These are phyloP conservation scores for Piper betle DNA, from an alignment of 164 flowering plant species.

Conservation along the genomic window DNA sequence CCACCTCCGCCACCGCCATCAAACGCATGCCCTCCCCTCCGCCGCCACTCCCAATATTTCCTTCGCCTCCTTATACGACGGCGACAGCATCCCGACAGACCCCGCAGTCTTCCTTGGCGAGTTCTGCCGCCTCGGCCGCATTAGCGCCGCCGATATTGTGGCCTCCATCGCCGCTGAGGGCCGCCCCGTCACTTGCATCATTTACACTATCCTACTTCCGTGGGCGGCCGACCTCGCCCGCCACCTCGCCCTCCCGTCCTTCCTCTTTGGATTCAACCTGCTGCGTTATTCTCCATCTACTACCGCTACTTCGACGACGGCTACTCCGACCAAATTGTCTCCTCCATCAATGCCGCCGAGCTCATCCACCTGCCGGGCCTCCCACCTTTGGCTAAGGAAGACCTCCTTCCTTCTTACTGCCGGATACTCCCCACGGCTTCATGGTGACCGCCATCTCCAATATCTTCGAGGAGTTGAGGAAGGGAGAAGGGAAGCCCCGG, in stretches of 20 bases:
- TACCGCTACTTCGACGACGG: slow-evolving; percentile 28
- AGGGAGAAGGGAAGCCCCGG: slow-evolving; percentile 6
- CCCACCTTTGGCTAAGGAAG: slow-evolving; percentile 15
- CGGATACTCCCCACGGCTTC: neutral
- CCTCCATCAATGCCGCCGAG: neutral
- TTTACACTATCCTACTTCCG: slow-evolving; percentile 27
- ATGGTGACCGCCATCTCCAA: slow-evolving; percentile 1
- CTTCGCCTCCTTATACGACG: slow-evolving; percentile 34
- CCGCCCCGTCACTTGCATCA: slow-evolving; percentile 21
- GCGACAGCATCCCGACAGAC: slow-evolving; percentile 11
- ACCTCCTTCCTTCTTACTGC: slow-evolving; percentile 23
- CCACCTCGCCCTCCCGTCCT: slow-evolving; percentile 17
- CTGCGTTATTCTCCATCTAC: slow-evolving; percentile 21
- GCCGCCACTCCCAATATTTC: slow-evolving; percentile 10
- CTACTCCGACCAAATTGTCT: slow-evolving; percentile 9
- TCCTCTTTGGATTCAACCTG: slow-evolving; percentile 32
- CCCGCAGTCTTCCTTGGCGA: slow-evolving; percentile 6
- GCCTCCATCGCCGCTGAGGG: slow-evolving; percentile 7
- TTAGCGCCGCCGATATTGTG: slow-evolving; percentile 15
- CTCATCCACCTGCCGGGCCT: slow-evolving; percentile 17
- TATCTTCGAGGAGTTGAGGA: slow-evolving; percentile 8
- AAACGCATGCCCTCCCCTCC: slow-evolving; percentile 15
- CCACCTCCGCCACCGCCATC: slow-evolving; percentile 18
- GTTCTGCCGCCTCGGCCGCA: slow-evolving; percentile 16
- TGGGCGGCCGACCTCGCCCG: slow-evolving; percentile 39